A percentile compares a stretch with the other conserved stretches of the same genome.
Conservation (phyloP, 2,329 filamentous ascomycete genomes). For the Penicillium paneum region DNA sequence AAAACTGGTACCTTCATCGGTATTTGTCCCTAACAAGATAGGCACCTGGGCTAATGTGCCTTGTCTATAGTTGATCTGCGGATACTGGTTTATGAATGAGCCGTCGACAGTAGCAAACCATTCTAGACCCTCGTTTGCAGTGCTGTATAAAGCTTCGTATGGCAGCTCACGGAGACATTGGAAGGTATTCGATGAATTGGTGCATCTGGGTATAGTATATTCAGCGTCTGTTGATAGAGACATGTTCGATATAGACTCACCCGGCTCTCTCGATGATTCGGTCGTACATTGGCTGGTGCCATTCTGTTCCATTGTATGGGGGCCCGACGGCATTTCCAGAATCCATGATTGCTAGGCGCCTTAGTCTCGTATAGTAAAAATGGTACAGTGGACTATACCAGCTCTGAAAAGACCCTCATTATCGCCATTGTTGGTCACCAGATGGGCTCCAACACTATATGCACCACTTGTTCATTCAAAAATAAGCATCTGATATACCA, state of each 20-base stretch:
- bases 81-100: conserved; percentile 54
- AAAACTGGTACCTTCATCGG: conserved; percentile 62
- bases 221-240: neutral
- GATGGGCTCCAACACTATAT: conserved; percentile 32
- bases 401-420: conserved; percentile 33
- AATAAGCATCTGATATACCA: neutral
- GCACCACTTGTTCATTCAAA: conserved; percentile 24
- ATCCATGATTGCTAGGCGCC: conserved; percentile 30
- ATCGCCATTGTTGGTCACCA: conserved; percentile 29
- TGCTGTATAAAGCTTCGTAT: conserved; percentile 23
- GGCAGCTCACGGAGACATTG: conserved; percentile 30
- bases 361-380: neutral
- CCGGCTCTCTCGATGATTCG: conserved; percentile 27
- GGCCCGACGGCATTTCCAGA: conserved; percentile 32
- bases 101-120: conserved; percentile 52
- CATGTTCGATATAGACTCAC: conserved; percentile 9
- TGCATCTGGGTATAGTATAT: conserved; percentile 20
- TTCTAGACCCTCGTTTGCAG: conserved; percentile 27
- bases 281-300: conserved; percentile 35
- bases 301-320: conserved; percentile 34
- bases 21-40: conserved; percentile 61
- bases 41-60: conserved; percentile 63
- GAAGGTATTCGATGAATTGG: conserved; percentile 25
- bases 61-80: conserved; percentile 52
- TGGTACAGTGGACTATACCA: conserved; percentile 14